These are phyloP conservation scores for Suillus variegatus DNA, from an alignment of 768 basidiomycete genomes.

Conservation along the genomic window DNA sequence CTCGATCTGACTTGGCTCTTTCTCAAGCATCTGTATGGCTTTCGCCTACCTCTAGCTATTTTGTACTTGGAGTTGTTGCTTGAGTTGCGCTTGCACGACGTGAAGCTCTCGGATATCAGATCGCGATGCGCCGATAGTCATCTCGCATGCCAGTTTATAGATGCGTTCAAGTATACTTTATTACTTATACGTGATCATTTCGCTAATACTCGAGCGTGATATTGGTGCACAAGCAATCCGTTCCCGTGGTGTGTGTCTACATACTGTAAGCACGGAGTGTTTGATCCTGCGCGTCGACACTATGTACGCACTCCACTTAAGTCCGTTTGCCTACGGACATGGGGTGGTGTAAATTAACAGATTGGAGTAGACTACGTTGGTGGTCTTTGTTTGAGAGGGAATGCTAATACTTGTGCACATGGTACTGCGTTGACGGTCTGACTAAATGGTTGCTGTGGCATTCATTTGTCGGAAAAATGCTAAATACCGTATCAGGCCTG, in stretches of 20 bases:
- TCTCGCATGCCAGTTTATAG: not conserved
- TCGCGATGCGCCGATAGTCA: not conserved
- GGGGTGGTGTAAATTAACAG: not conserved
- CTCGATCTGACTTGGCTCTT: not conserved
- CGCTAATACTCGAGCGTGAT: not conserved
- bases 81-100: not conserved
- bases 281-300: too few species aligned
- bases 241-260: not conserved
- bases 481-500: too few species aligned
- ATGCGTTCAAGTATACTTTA: constrained; percentile 1
- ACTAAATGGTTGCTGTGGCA: too few species aligned
- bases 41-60: not conserved
- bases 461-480: too few species aligned
- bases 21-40: not conserved
- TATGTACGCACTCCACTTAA: too few species aligned
- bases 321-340: not conserved
- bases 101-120: not conserved
- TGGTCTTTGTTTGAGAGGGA: not conserved
- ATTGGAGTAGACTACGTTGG: not conserved
- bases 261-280: too few species aligned
- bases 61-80: not conserved
- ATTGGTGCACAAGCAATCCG: not conserved
- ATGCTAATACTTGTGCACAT: not conserved
- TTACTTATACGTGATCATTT: constrained; percentile 2
- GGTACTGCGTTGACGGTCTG: not conserved